Evolutionary conservation across 2,329 filamentous ascomycete species (phyloP), one percentile per base, ranked within the genome.

Genomic region (Claviceps digitariae): DNA sequence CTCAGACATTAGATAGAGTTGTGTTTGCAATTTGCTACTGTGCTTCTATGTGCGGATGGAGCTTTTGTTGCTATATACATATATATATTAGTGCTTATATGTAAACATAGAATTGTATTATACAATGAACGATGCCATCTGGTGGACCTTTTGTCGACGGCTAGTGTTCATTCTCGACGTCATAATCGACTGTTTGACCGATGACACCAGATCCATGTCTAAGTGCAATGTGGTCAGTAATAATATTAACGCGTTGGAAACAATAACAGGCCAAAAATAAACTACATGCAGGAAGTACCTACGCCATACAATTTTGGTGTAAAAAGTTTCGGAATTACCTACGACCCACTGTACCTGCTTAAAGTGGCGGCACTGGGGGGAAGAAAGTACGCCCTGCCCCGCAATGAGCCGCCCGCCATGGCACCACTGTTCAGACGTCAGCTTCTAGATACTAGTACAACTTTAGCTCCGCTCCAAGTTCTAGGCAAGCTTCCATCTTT

Each of bases 1-100:
- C 36, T 41, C 6, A 13, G 47, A 20, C 17, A 36, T 21, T 10
- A 36, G 20, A 56, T 55, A 53, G 51, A 55, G 20, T 29, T 36
- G 15, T 46, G 38, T 36, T 51, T 4, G n/a, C 15, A 23, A 2
- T 41, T 7, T 20, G 25, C 49, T 36, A 36, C 12, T 29, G 25
- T 46, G 38, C 36, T 51, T 5, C 21, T 25, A 13, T 50, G n/a
- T 40, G 3, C 46, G 41, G 21, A n/a, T 15, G 38, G 13, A 21
- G 38, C 21, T 34, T 23, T 27, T 48, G 43, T 44, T 29, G 21
- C 9, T 50, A 31, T 50, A 53, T 44, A 53, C 21, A 50, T 15
- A 12, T 34, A 12, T 34, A 12, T 13, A 34, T 34, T 44, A 53
- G n/a, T n/a, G n/a, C n/a, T n/a, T 43, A 53, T 21, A 45, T 15